Evolutionary conservation across 176 grass and related monocot species (phyloP), one percentile per base, ranked within the genome.

Genomic region (sorghum (Sorghum bicolor)): DNA sequence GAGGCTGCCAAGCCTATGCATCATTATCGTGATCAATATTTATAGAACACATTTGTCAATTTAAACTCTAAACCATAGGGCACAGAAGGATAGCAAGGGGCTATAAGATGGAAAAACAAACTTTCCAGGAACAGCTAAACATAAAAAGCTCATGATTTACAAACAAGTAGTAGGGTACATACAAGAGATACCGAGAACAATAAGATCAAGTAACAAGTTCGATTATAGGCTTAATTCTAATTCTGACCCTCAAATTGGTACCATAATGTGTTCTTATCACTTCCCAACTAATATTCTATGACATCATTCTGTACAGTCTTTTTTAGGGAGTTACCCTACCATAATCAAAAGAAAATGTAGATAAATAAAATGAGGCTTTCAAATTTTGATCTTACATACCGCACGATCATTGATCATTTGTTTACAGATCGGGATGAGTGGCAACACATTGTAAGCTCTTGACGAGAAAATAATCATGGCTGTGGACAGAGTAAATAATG

Each of bases 381-480:
- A 14, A 20, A 61, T 32, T 84, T 72, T 85, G 25, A 70, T 80
- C 31, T 83, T n/a, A 75, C 91, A 90, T 96, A 96, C 97, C 29
- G 70, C 76, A 82, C 83, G 84, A 50, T 91, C 91, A 74, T 89
- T 89, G 58, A 99, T 82, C 57, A 89, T 90, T 81, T 88, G 92
- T 80, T 94, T 96, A 83, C 89, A 82, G 52, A 99, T 92, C 50
- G 97, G 89, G 90, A 99, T 84, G 72, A 99, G 91, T 82, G 97
- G 88, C 4, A 50, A 45, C 19, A 96, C 87, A 88, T 91, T 92
- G 79, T 92, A 96, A 87, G 93, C 91, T 88, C 80, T 94, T 85
- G 97, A 94, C 50, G 93, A 89, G 89, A 99, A 96, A 81, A 99
- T 89, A 83, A 96, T 94, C 97, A 99, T 99, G 71, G 97, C 86